A percentile compares a stretch with the other conserved stretches of the same genome.
These are phyloP conservation scores for Pythium diclinum DNA, from an alignment of 352 stramenopile species.

Conservation along the genomic window DNA sequence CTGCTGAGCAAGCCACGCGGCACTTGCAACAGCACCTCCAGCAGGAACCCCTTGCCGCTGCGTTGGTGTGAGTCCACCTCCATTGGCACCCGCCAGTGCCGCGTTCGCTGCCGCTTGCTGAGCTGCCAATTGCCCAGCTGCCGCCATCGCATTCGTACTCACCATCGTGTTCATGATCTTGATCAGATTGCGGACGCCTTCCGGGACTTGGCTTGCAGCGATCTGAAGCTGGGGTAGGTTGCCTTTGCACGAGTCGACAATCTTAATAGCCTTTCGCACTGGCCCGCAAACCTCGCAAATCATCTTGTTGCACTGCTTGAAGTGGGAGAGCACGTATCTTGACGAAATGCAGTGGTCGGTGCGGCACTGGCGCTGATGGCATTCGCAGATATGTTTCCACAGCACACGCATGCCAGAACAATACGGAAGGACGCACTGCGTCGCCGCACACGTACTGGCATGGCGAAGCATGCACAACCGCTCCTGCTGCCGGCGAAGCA, in stretches of 20 bases:
- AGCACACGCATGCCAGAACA: conserved; percentile 87
- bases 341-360: conserved; percentile 88
- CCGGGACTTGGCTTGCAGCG: conserved; percentile 59
- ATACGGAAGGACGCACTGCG: conserved; percentile 76
- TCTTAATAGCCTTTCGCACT: conserved; percentile 85
- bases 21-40: conserved; percentile 9
- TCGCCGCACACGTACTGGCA: conserved; percentile 67
- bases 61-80: conserved; percentile 4
- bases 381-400: conserved; percentile 91
- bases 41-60: conserved; percentile 15
- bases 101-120: conserved; percentile 18
- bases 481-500: conserved; percentile 83
- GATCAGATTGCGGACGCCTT: conserved; percentile 77
- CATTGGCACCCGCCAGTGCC: conserved; percentile 11
- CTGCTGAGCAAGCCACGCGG: conserved; percentile 22
- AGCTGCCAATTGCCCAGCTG: conserved; percentile 4
- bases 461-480: conserved; percentile 86
- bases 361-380: conserved; percentile 82
- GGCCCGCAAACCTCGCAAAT: conserved; percentile 89
- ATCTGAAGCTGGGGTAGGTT: conserved; percentile 75
- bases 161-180: conserved; percentile 88
- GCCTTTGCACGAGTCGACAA: conserved; percentile 78
- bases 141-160: conserved; percentile 14
- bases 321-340: conserved; percentile 86
- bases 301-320: conserved; percentile 91